These are phyloP conservation scores for Cystobasidium slooffiae DNA, from an alignment of 1,284 basidiomycete species.

Conservation along the genomic window DNA sequence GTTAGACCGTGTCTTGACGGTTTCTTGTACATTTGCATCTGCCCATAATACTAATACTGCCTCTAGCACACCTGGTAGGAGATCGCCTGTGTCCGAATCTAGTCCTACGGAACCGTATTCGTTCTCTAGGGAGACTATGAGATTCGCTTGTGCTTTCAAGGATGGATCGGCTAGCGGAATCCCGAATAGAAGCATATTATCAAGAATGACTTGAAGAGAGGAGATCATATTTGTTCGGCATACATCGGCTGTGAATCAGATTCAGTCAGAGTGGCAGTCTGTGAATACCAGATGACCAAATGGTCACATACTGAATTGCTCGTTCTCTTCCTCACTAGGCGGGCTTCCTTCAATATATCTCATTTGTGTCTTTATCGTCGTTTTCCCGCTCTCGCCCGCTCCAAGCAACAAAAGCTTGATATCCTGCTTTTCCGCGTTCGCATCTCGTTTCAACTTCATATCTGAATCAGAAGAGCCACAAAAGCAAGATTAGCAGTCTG, in stretches of 20 bases:
- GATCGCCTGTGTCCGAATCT: conserved; percentile 23
- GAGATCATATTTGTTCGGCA: conserved; percentile 43
- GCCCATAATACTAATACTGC: conserved; percentile 81
- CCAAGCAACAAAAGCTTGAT: conserved; percentile 55
- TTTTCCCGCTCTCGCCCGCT: conserved; percentile 57
- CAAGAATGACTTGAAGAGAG: conserved; percentile 38
- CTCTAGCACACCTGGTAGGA: conserved; percentile 70
- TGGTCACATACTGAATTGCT: conserved; percentile 30
- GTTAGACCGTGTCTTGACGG: conserved; percentile 53
- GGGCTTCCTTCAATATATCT: conserved; percentile 59
- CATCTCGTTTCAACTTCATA: conserved; percentile 24
- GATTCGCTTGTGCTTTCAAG: conserved; percentile 51
- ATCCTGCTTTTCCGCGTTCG: conserved; percentile 22
- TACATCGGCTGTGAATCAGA: conserved; percentile 27
- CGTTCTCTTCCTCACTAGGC: conserved; percentile 19
- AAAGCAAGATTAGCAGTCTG: background rate
- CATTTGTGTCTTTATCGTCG: conserved; percentile 57
- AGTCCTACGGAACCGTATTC: conserved; percentile 43
- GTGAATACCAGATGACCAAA: background rate
- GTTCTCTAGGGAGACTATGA: conserved; percentile 54
- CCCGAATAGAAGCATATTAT: conserved; percentile 50
- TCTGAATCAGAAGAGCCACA: background rate
- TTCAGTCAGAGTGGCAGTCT: background rate
- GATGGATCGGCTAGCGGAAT: conserved; percentile 49
- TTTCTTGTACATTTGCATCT: conserved; percentile 67